Conservation (phyloP, 352 stramenopile species). For the Pelagophyceae sp. region DNA sequence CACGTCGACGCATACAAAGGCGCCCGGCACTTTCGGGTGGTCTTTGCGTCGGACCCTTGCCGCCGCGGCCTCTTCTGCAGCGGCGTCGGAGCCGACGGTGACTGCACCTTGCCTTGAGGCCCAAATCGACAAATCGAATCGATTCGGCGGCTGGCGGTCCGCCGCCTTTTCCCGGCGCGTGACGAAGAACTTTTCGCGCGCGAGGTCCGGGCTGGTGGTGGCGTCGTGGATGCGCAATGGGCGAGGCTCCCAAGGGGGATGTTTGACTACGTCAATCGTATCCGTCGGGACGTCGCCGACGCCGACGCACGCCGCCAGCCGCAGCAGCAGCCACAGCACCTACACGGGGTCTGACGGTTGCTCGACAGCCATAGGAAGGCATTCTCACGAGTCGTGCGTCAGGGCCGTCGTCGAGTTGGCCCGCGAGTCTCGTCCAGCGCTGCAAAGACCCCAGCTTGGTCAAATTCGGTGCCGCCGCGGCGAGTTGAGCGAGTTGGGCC, state of each 20-base stretch:
- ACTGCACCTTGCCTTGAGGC: not conserved
- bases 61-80: not conserved
- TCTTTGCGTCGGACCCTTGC: not conserved
- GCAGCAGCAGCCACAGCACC: slow-evolving; percentile 10
- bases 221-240: too few species aligned
- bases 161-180: not conserved
- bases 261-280: too few species aligned
- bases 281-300: too few species aligned
- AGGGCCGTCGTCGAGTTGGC: not conserved
- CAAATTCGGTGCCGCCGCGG: too few species aligned
- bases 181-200: not conserved
- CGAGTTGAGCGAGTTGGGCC: not conserved
- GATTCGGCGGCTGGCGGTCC: slow-evolving; percentile 12
- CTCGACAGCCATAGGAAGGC: too few species aligned
- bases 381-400: not conserved
- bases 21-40: slow-evolving; percentile 10
- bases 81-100: not conserved
- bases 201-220: too few species aligned
- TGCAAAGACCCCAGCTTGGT: slow-evolving; percentile 9
- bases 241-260: too few species aligned
- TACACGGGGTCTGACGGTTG: not conserved
- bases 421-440: slow-evolving; percentile 9
- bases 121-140: slow-evolving; percentile 6
- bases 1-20: slow-evolving; percentile 27
- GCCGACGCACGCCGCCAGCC: not conserved